Percentiles rank a stretch among this genome's conserved stretches.
These are phyloP conservation scores for Datisca glomerata DNA, from an alignment of 306 rosid genomes.

Conservation along the genomic window DNA sequence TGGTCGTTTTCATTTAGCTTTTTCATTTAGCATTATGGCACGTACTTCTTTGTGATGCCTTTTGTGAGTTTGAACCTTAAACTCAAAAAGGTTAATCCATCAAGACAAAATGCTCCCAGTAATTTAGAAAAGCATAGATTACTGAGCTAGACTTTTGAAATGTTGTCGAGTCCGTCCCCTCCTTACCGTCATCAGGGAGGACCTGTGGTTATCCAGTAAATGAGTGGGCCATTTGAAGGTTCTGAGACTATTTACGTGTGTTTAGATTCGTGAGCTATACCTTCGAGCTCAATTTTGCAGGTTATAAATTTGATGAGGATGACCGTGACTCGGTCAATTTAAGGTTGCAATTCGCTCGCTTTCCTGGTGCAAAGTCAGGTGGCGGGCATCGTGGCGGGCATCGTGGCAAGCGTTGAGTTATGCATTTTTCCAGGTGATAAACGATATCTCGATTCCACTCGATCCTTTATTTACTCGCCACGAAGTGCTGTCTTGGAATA, in stretches of 20 bases:
- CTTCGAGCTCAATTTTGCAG: slow-evolving; percentile 98
- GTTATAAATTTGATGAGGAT: slow-evolving; percentile 94
- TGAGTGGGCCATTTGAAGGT: background rate
- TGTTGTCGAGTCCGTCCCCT: too few relatives aligned
- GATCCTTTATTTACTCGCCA: slow-evolving; percentile 31
- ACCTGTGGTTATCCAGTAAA: too few relatives aligned
- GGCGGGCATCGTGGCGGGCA: slow-evolving; percentile 91
- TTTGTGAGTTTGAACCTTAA: too few relatives aligned
- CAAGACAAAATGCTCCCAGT: slow-evolving; percentile 22
- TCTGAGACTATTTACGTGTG: background rate
- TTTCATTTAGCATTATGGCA: too few relatives aligned
- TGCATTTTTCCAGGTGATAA: slow-evolving; percentile 63
- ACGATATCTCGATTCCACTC: slow-evolving; percentile 27
- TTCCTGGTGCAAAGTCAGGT: slow-evolving; percentile 98
- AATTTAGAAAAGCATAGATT: slow-evolving; percentile 18
- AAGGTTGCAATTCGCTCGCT: slow-evolving; percentile 97
- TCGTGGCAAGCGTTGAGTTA: slow-evolving; percentile 85
- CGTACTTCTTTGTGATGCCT: too few relatives aligned
- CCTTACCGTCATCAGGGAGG: too few relatives aligned
- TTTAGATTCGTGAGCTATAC: background rate
- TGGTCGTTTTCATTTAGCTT: too few relatives aligned
- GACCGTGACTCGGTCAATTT: slow-evolving; percentile 88
- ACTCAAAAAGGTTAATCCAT: too few relatives aligned
- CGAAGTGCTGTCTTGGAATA: slow-evolving; percentile 18
- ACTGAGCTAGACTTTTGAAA: slow-evolving; percentile 23